phyloP scores from a whole-genome alignment of 192 early-diverging fungal species.

The Oehlia diaphana region DNA sequence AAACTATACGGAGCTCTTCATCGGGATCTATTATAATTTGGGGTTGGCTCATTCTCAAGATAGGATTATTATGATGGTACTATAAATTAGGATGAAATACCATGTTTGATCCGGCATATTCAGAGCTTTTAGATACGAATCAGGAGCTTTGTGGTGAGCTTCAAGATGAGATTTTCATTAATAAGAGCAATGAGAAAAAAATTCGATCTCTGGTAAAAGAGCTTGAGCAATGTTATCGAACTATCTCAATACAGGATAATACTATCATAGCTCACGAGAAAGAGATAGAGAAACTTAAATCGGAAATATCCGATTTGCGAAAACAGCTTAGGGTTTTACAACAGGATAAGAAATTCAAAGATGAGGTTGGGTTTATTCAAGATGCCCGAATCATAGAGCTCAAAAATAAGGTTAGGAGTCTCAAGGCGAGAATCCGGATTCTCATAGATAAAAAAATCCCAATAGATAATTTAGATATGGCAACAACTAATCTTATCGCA shows the following conservation, averaged over 20 bases:
- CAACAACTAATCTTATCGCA: not conserved
- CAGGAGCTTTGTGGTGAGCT: no score
- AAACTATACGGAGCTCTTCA: no score
- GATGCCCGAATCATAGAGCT: no score
- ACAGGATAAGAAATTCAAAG: not conserved
- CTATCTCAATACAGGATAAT: slow-evolving; percentile 4
- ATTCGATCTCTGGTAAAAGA: not conserved
- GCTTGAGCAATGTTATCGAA: slow-evolving; percentile 16
- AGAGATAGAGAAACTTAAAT: no score
- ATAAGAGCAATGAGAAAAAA: slow-evolving; percentile 14
- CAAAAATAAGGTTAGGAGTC: no score
- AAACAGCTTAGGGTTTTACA: not conserved
- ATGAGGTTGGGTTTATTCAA: not conserved
- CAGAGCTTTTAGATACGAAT: no score
- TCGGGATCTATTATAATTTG: no score
- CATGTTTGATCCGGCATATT: no score
- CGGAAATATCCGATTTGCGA: not conserved
- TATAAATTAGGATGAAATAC: no score
- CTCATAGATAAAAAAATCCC: not conserved
- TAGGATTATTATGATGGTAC: no score
- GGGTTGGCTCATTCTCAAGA: no score
- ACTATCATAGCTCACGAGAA: not conserved
- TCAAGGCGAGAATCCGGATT: not conserved
- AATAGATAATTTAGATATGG: not conserved
- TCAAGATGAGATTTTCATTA: not conserved